Base-by-base conservation (phyloP, 208 protist species). In the Wallacemonas sp. region DNA sequence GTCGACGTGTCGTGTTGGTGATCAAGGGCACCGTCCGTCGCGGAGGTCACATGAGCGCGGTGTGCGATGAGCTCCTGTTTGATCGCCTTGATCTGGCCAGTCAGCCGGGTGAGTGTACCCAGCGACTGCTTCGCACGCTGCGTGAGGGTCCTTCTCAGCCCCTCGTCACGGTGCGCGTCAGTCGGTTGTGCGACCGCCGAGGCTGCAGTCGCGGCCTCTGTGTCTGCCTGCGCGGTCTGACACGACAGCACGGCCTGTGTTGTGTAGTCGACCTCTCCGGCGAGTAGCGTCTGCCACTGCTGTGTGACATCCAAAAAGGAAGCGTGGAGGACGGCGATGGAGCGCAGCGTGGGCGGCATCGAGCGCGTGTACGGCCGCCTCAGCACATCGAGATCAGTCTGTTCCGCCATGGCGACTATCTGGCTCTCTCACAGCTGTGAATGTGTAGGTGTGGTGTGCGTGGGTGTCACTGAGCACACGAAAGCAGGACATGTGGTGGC, bases 31-130 rank as follows among this genome's bases (percentile, higher is more conserved):
- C 11, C n/a, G n/a, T 48, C n/a, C 45, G 41, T 33, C 11, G 70
- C 18, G 44, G 31, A 33, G 57, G 63, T 57, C 65, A 69, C 32
- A 26, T 12, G 45, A 44, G 25, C 31, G 26, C 80, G 45, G 32
- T 81, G 76, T 2, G 75, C 62, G 1, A 88, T 49, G 25, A 94
- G 64, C 52, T 94, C 85, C 70, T 91, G 84, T 55, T 90, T 87
- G 22, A 94, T 57, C 0, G 81, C 71, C 45, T 87, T 89, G 57
- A 92, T 39, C 67, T 94, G 89, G 26, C 78, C 86, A 11, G 77
- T 61, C n/a, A 89, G 8, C 3, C 28, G 38, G 20, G 79, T 74
- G 2, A 74, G 38, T 11, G 29, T 26, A 26, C 38, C 29, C 23
- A 65, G n/a, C n/a, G 38, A 4, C 36, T 44, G 49, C 10, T 44